Conservation (phyloP, 306 rosid species). For the Fagus crenata region DNA sequence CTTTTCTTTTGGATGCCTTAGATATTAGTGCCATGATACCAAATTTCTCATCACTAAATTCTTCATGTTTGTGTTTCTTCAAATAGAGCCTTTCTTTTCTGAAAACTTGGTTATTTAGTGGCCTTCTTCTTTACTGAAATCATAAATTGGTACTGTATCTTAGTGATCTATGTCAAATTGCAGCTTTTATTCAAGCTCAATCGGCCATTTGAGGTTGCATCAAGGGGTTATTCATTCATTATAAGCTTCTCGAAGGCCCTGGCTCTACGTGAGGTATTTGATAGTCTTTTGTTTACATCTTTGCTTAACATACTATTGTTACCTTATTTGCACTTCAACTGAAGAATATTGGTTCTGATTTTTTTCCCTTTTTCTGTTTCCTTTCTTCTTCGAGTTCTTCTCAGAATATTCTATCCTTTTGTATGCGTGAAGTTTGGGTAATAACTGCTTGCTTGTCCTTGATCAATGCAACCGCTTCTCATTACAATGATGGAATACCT, state of each 20-base stretch:
- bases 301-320: slow-evolving; percentile 22
- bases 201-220: slow-evolving; percentile 86
- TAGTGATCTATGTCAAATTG: slow-evolving; percentile 33
- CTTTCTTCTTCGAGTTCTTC: slow-evolving; percentile 36
- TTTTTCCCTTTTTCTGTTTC: slow-evolving; percentile 7
- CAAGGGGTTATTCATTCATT: slow-evolving; percentile 90
- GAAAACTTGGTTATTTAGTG: not conserved
- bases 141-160: slow-evolving; percentile 14
- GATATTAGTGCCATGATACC: not conserved
- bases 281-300: slow-evolving; percentile 21
- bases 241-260: slow-evolving; percentile 88
- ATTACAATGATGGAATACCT: slow-evolving; percentile 63
- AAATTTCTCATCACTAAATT: not conserved
- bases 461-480: slow-evolving; percentile 68
- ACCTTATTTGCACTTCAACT: slow-evolving; percentile 21
- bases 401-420: slow-evolving; percentile 85
- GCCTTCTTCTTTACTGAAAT: not conserved
- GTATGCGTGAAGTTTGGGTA: slow-evolving; percentile 97
- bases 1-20: not conserved
- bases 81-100: not conserved
- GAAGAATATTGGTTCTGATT: slow-evolving; percentile 25
- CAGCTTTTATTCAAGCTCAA: slow-evolving; percentile 92
- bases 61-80: not conserved
- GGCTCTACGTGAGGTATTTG: slow-evolving; percentile 76
- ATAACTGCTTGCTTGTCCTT: slow-evolving; percentile 83